These are phyloP conservation scores for Aspergillus ochraceus DNA, from an alignment of 2,329 filamentous ascomycete genomes.

Conservation along the genomic window DNA sequence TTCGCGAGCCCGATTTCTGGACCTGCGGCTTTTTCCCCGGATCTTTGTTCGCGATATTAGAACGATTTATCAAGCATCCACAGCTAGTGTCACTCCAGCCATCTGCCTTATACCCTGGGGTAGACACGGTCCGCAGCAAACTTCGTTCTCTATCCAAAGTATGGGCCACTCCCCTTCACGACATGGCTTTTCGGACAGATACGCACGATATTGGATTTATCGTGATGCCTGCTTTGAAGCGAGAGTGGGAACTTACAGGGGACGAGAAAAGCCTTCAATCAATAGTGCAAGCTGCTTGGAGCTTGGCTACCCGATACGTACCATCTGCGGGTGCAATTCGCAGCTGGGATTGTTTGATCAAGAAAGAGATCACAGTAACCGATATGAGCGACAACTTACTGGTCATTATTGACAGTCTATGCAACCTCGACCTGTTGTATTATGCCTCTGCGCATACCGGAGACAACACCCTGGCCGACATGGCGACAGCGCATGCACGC, in stretches of 20 bases:
- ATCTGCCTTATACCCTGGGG: not conserved
- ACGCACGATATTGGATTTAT: constrained; percentile 59
- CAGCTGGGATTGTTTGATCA: constrained; percentile 26
- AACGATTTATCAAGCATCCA: constrained; percentile 13
- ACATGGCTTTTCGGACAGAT: constrained; percentile 42
- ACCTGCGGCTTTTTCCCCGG: constrained; percentile 26
- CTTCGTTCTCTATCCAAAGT: constrained; percentile 11
- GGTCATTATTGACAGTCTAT: constrained; percentile 47
- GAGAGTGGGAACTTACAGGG: constrained; percentile 49
- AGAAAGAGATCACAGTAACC: constrained; percentile 24
- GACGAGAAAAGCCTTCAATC: constrained; percentile 14
- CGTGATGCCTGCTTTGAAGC: constrained; percentile 47
- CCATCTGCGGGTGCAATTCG: constrained; percentile 43
- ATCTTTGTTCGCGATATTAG: constrained; percentile 15
- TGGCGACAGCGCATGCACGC: constrained; percentile 41
- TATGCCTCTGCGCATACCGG: constrained; percentile 34
- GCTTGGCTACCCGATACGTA: constrained; percentile 34
- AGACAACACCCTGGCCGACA: constrained; percentile 26
- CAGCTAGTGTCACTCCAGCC: not conserved
- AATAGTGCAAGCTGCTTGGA: constrained; percentile 15
- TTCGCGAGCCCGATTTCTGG: constrained; percentile 21
- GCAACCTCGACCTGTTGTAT: constrained; percentile 43
- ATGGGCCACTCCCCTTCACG: constrained; percentile 19
- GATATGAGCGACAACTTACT: constrained; percentile 39
- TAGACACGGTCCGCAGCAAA: constrained; percentile 2